Conservation (phyloP, 2,329 filamentous ascomycete genomes). For the Fusarium fracticaudum region DNA sequence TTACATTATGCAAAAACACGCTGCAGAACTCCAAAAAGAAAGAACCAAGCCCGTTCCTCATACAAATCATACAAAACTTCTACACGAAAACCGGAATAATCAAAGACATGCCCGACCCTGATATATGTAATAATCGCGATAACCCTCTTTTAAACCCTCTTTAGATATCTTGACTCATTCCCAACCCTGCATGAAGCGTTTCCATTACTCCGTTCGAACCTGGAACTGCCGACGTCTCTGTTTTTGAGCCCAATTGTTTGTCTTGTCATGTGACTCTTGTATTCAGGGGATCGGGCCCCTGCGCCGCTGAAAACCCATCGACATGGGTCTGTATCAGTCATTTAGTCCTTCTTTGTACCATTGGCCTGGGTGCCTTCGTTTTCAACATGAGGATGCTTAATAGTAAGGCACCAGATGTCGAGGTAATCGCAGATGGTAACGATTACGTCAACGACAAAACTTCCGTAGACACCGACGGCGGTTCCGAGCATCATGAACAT, state of each 20-base stretch:
- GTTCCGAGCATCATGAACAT: slow-evolving; percentile 88
- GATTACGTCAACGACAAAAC: slow-evolving; percentile 97
- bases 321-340: neutral
- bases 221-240: neutral
- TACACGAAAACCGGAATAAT: neutral
- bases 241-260: neutral
- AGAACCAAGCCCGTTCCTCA: slow-evolving; percentile 14
- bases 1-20: slow-evolving; percentile 8
- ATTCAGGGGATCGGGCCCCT: neutral
- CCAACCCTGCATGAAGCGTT: neutral
- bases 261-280: neutral
- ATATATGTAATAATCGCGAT: slow-evolving; percentile 11
- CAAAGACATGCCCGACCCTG: neutral
- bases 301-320: neutral
- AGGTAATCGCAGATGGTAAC: slow-evolving; percentile 97
- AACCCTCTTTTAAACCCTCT: neutral
- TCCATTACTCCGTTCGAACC: neutral
- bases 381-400: slow-evolving; percentile 80
- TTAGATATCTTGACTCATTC: slow-evolving; percentile 11
- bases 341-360: slow-evolving; percentile 53
- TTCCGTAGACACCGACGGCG: slow-evolving; percentile 91
- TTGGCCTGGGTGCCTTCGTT: slow-evolving; percentile 43
- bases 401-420: slow-evolving; percentile 98
- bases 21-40: slow-evolving; percentile 23
- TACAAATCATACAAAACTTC: slow-evolving; percentile 25